These are phyloP conservation scores for Cymbidium sinense DNA, from an alignment of 106 monocot species.

Conservation along the genomic window DNA sequence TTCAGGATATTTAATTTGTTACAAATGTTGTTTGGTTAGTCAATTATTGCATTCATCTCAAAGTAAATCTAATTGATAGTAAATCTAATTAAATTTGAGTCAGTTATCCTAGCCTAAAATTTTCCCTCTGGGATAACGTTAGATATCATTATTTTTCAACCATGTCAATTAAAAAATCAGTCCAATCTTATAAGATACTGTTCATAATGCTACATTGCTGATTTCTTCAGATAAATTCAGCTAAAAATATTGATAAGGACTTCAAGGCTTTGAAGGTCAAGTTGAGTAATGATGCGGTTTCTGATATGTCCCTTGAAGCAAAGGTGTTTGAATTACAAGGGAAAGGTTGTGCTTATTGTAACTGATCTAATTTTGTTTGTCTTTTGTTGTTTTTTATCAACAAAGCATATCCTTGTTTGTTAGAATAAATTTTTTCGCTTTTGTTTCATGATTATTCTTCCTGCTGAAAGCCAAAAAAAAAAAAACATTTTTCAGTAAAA, in stretches of 20 bases:
- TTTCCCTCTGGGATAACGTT: too few relatives aligned
- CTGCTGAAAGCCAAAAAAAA: background rate
- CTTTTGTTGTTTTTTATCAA: background rate
- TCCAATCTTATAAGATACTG: background rate
- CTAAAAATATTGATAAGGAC: slow-evolving; percentile 67
- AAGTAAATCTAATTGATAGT: too few relatives aligned
- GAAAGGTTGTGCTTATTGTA: slow-evolving; percentile 41
- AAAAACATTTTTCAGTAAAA: slow-evolving; percentile 24
- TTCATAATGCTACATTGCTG: slow-evolving; percentile 4
- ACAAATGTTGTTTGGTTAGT: too few relatives aligned
- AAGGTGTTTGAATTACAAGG: slow-evolving; percentile 50
- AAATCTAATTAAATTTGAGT: too few relatives aligned
- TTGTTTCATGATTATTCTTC: background rate
- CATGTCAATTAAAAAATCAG: background rate
- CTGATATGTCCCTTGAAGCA: slow-evolving; percentile 50
- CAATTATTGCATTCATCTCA: too few relatives aligned
- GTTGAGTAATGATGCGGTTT: slow-evolving; percentile 50
- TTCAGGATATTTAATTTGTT: too few relatives aligned
- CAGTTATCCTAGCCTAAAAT: too few relatives aligned
- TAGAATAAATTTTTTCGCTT: background rate
- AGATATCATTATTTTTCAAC: background rate
- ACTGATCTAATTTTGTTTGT: background rate
- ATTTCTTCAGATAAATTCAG: slow-evolving; percentile 37
- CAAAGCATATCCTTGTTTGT: background rate
- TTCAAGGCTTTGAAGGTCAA: slow-evolving; percentile 61